These are phyloP conservation scores for Ormosia semicastrata DNA, from an alignment of 306 rosid species.

Conservation along the genomic window DNA sequence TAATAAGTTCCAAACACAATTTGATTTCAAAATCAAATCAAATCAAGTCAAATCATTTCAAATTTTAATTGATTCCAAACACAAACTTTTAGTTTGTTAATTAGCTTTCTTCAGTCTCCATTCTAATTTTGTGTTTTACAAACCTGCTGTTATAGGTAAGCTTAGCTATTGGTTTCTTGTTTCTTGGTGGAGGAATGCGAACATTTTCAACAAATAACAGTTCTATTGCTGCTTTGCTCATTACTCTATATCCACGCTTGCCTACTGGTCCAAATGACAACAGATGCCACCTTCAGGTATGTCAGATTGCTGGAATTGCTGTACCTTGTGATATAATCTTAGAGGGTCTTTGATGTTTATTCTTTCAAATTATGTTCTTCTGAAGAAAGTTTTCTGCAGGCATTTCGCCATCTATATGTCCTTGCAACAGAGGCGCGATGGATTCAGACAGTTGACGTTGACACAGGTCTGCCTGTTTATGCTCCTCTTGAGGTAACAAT, in stretches of 20 bases:
- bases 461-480: constrained; percentile 91
- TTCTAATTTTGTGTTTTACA: constrained; percentile 20
- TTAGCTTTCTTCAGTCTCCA: constrained; percentile 1
- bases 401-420: constrained; percentile 90
- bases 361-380: constrained; percentile 13
- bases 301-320: constrained; percentile 10
- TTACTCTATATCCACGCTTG: constrained; percentile 93
- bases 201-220: constrained; percentile 88
- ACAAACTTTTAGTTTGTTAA: not conserved
- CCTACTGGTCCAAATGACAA: constrained; percentile 96
- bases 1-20: no score
- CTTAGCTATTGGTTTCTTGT: constrained; percentile 92
- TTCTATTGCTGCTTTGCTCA: constrained; percentile 86
- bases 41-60: no score
- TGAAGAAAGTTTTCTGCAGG: constrained; percentile 55
- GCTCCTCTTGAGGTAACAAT: constrained; percentile 87
- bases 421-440: constrained; percentile 98
- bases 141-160: constrained; percentile 64
- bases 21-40: no score
- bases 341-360: not conserved
- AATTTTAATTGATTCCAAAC: no score
- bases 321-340: not conserved
- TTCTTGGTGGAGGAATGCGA: constrained; percentile 96
- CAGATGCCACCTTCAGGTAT: constrained; percentile 98
- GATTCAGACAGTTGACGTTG: constrained; percentile 97